Percentiles rank a stretch among this genome's conserved stretches.
phyloP scores from a whole-genome alignment of 768 basidiomycete genomes.

The Asterophora lycoperdoides region DNA sequence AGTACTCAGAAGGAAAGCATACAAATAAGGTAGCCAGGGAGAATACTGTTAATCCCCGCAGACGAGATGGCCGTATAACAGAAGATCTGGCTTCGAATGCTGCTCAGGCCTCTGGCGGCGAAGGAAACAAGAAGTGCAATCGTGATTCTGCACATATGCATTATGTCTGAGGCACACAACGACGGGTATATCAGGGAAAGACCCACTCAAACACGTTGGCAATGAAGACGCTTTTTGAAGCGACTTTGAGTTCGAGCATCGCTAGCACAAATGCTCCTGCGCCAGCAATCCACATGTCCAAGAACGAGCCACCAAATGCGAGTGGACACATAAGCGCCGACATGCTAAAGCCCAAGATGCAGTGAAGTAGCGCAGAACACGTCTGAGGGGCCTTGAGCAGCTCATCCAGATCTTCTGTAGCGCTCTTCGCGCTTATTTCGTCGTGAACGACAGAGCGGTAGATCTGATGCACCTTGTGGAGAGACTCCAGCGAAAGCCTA shows the following conservation, averaged over 20 bases:
- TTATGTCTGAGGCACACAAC: constrained; percentile 9
- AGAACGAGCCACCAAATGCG: constrained; percentile 78
- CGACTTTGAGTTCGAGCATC: constrained; percentile 69
- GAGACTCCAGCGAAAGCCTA: constrained; percentile 73
- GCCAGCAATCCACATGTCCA: constrained; percentile 85
- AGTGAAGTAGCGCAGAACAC: constrained; percentile 60
- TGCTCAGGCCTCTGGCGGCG: constrained; percentile 74
- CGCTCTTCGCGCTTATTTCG: constrained; percentile 79
- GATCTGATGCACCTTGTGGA: constrained; percentile 80
- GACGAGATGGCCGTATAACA: constrained; percentile 93
- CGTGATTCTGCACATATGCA: constrained; percentile 66
- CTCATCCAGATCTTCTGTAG: constrained; percentile 55
- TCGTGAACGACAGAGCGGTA: constrained; percentile 93
- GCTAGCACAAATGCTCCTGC: constrained; percentile 61
- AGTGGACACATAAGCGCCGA: constrained; percentile 79
- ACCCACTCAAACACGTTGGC: constrained; percentile 91
- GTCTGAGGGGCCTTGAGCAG: constrained; percentile 60
- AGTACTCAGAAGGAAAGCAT: constrained; percentile 22
- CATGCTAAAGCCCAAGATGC: constrained; percentile 62
- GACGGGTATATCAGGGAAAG: background rate
- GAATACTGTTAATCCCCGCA: constrained; percentile 79
- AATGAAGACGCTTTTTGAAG: constrained; percentile 73
- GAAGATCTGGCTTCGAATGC: constrained; percentile 74
- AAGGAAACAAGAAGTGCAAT: constrained; percentile 81
- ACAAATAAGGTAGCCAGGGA: constrained; percentile 85